Base-by-base conservation (phyloP, 441 rosid species). In the Erysimum cheiri region DNA sequence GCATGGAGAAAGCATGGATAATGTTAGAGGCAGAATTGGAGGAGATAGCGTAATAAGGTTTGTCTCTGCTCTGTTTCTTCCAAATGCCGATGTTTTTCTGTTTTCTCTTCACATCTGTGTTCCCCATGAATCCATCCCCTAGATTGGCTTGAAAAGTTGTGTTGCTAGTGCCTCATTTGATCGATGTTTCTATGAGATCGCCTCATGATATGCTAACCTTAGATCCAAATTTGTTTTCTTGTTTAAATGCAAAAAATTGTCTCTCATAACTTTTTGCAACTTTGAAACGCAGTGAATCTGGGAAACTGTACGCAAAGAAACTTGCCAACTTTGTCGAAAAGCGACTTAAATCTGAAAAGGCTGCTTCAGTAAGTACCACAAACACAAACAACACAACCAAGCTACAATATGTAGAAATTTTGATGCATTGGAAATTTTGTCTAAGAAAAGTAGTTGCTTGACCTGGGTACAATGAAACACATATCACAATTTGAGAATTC, bases 1-100 rank as follows among this genome's bases (percentile, higher is more conserved):
- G 84, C 99, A 96, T 80, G 99, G 99, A 63, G 98, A 96, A 84
- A 96, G 99, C 80, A 80, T 83, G 77, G 89, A 91, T 72, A 96
- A 96, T 77, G 97, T 96, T 69, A 84, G 99, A 85, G 99, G 97
- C 71, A 87, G 98, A 84, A 93, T 90, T 72, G 99, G 99, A 14
- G 99, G 98, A 71, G 99, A 93, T 79, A 82, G 87, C 70, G 84
- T 85, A 39, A 60, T 91, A 72, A 96, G 98, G 98, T 94, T 78
- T 43, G 41, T 69, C 64, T 55, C 39, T 60, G 50, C 32, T 74
- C 62, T 48, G 29, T 32, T n/a, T 26, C 37, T 53, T 47, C 40
- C 66, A 69, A 39, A 48, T 44, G 36, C 22, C 7, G 26, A 8
- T 53, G 41, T 66, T 59, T 1, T 14, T 48, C 63, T 17, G 24